Percentiles rank a stretch among this genome's conserved stretches.
Conservation (phyloP, 2,329 filamentous ascomycete species). For the Cercospora sesami region DNA sequence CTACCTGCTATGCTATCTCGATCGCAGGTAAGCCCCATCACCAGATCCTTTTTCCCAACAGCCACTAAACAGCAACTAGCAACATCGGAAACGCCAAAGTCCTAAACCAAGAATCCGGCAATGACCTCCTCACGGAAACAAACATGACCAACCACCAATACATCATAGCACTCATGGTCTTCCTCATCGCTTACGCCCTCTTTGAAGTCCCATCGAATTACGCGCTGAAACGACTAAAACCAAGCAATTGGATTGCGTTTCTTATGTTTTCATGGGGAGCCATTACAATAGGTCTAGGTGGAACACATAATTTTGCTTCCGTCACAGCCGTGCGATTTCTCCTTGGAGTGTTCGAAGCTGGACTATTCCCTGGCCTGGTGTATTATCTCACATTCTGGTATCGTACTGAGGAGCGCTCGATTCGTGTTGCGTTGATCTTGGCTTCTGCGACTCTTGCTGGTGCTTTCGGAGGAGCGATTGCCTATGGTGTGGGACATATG, state of each 20-base stretch:
- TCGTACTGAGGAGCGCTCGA: conserved; percentile 36
- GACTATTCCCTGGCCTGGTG: conserved; percentile 55
- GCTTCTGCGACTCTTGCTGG: conserved; percentile 38
- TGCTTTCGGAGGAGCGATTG: conserved; percentile 40
- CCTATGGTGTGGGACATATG: conserved; percentile 56
- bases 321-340: conserved; percentile 47
- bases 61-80: background rate
- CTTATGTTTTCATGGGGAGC: conserved; percentile 38
- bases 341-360: conserved; percentile 54
- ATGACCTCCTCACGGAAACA: conserved; percentile 65
- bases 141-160: conserved; percentile 63
- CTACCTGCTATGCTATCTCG: conserved; percentile 68
- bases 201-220: conserved; percentile 49
- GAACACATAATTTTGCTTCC: conserved; percentile 47
- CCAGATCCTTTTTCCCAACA: background rate
- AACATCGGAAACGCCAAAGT: conserved; percentile 59
- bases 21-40: conserved; percentile 36
- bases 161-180: conserved; percentile 51
- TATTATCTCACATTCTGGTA: conserved; percentile 38
- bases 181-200: conserved; percentile 56
- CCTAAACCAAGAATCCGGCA: conserved; percentile 59
- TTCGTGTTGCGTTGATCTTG: conserved; percentile 37
- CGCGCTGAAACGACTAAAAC: conserved; percentile 48
- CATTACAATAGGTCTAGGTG: conserved; percentile 41
- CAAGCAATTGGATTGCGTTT: conserved; percentile 38